These are phyloP conservation scores for Acanthamoeba royreba DNA, from an alignment of 208 protist genomes.

Conservation along the genomic window DNA sequence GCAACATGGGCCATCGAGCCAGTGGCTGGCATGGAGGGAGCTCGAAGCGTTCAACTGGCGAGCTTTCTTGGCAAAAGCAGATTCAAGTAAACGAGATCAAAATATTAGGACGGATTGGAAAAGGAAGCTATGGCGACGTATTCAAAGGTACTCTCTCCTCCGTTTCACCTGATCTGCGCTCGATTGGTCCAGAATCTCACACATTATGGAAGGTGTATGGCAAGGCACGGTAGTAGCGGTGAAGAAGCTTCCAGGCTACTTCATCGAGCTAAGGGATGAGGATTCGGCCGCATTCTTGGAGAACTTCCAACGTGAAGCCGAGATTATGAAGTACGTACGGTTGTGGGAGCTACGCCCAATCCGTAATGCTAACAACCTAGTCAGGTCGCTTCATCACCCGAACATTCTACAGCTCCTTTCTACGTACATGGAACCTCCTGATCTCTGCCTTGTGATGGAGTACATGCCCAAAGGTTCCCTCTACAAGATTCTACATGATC, in stretches of 20 bases:
- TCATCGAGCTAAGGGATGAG: background rate
- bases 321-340: slow-evolving; percentile 9
- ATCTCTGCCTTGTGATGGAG: slow-evolving; percentile 42
- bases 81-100: background rate
- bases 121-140: slow-evolving; percentile 36
- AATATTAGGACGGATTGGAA: background rate
- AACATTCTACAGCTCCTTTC: slow-evolving; percentile 25
- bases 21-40: background rate
- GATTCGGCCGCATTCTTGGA: slow-evolving; percentile 10
- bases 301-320: slow-evolving; percentile 6
- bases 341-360: too few species aligned
- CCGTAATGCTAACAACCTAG: too few species aligned
- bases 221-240: slow-evolving; percentile 15
- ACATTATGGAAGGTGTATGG: background rate
- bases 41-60: background rate
- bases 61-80: background rate
- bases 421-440: background rate
- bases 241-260: slow-evolving; percentile 16
- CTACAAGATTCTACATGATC: slow-evolving; percentile 22
- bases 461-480: slow-evolving; percentile 38
- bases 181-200: background rate
- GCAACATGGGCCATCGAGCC: background rate
- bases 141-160: background rate
- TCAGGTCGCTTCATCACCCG: slow-evolving; percentile 3
- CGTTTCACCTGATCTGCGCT: background rate